Evolutionary conservation across 2,329 filamentous ascomycete species (phyloP).

Genomic region (Ceratocystis ficicola): DNA sequence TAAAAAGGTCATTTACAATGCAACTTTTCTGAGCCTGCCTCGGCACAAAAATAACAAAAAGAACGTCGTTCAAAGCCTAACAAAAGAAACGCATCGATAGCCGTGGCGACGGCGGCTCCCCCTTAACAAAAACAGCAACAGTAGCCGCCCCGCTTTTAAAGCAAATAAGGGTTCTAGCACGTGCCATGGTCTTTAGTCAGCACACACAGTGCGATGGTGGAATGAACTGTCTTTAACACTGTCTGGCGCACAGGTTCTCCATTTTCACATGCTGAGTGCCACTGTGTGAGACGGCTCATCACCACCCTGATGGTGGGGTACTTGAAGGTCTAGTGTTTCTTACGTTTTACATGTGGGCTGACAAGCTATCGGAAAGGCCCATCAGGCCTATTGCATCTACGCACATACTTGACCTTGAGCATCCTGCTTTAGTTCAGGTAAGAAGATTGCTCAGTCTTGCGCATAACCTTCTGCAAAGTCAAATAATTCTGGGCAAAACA

Average conservation of each 20-base stretch:
- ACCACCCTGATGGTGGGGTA: conserved; percentile 1
- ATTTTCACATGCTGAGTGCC: conserved; percentile 12
- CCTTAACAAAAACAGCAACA: not conserved
- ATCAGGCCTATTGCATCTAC: not conserved
- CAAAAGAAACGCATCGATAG: not conserved
- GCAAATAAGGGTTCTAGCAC: not conserved
- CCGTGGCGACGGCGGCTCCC: not conserved
- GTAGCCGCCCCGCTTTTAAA: not conserved
- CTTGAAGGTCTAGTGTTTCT: not conserved
- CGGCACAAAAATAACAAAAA: not conserved
- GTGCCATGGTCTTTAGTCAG: not conserved
- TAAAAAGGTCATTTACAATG: not conserved
- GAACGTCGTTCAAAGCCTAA: not conserved
- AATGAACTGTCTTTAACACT: not conserved
- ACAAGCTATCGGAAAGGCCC: not conserved
- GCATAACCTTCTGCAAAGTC: conserved; percentile 32
- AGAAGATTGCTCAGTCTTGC: conserved; percentile 19
- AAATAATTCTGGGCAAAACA: conserved; percentile 29
- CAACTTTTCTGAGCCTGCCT: not conserved
- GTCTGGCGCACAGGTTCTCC: not conserved
- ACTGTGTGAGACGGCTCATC: not conserved
- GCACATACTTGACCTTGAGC: not conserved
- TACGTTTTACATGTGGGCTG: not conserved
- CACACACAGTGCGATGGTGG: not conserved
- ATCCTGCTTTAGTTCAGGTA: conserved; percentile 20